Conservation (phyloP, 2,329 filamentous ascomycete species). For the Neobulgaria alba region DNA sequence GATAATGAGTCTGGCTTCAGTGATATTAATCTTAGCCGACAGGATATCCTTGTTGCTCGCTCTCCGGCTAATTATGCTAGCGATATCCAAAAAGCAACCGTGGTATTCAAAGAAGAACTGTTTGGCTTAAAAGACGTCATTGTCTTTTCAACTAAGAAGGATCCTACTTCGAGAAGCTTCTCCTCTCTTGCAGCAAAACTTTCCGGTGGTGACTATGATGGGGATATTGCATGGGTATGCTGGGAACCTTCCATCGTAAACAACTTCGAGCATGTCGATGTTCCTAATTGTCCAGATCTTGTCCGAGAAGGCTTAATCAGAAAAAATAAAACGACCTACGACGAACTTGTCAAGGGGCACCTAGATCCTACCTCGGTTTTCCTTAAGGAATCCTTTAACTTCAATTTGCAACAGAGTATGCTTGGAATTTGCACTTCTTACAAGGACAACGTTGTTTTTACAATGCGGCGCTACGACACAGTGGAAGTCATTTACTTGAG, state of each 20-base stretch:
- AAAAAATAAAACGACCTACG: constrained; percentile 37
- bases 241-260: constrained; percentile 60
- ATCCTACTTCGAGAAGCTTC: too few relatives aligned
- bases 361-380: constrained; percentile 32
- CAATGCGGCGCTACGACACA: constrained; percentile 41
- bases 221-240: constrained; percentile 69
- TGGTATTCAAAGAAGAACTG: constrained; percentile 49
- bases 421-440: constrained; percentile 57
- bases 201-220: constrained; percentile 76
- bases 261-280: constrained; percentile 55
- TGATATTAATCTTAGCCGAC: constrained; percentile 44
- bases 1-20: constrained; percentile 44
- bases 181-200: constrained; percentile 59
- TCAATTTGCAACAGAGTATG: constrained; percentile 46
- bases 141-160: constrained; percentile 61
- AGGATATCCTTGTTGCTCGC: constrained; percentile 58
- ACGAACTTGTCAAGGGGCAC: constrained; percentile 10
- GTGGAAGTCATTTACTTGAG: constrained; percentile 40
- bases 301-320: constrained; percentile 40
- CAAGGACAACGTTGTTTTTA: constrained; percentile 56
- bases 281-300: constrained; percentile 38
- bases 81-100: constrained; percentile 62
- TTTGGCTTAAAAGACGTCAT: constrained; percentile 68
- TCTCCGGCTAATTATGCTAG: constrained; percentile 61
- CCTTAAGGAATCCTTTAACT: constrained; percentile 44